These are phyloP conservation scores for Aspergillus sp. DNA, from an alignment of 2,329 filamentous ascomycete genomes.

Conservation along the genomic window DNA sequence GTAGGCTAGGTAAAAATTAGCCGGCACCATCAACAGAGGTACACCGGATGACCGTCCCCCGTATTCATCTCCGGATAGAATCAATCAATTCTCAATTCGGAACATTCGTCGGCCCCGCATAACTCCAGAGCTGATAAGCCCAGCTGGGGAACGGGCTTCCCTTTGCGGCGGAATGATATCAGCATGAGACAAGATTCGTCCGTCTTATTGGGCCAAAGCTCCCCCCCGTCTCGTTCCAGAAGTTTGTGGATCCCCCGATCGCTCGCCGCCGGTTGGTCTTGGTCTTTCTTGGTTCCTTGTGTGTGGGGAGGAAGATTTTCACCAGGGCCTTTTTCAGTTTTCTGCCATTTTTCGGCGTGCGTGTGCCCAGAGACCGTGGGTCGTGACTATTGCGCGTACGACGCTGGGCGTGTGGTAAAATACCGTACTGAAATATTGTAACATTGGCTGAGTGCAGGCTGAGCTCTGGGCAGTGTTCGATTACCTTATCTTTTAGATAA, in stretches of 20 bases:
- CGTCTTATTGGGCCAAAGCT: constrained; percentile 15
- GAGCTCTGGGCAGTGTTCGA: neutral
- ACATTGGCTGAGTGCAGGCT: neutral
- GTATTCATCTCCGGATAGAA: neutral
- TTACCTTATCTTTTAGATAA: constrained; percentile 8
- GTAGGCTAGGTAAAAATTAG: neutral
- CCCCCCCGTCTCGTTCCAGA: constrained; percentile 24
- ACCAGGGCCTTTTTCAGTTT: neutral
- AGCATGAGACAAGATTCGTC: constrained; percentile 14
- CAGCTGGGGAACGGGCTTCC: constrained; percentile 2
- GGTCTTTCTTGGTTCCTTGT: constrained; percentile 15
- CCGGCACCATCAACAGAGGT: neutral
- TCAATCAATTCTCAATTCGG: constrained; percentile 11
- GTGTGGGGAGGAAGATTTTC: constrained; percentile 17
- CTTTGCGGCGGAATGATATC: constrained; percentile 21
- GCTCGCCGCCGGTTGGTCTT: constrained; percentile 16
- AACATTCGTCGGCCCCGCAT: constrained; percentile 22
- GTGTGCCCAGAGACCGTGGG: constrained; percentile 16
- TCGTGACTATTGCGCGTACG: neutral
- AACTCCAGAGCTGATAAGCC: constrained; percentile 17
- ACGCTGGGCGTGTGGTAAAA: neutral
- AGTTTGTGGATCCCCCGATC: constrained; percentile 25
- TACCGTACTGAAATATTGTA: constrained; percentile 1
- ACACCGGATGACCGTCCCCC: neutral
- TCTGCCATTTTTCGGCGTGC: constrained; percentile 8